Conservation (phyloP, 2,329 filamentous ascomycete species). For the Talaromyces sp. region DNA sequence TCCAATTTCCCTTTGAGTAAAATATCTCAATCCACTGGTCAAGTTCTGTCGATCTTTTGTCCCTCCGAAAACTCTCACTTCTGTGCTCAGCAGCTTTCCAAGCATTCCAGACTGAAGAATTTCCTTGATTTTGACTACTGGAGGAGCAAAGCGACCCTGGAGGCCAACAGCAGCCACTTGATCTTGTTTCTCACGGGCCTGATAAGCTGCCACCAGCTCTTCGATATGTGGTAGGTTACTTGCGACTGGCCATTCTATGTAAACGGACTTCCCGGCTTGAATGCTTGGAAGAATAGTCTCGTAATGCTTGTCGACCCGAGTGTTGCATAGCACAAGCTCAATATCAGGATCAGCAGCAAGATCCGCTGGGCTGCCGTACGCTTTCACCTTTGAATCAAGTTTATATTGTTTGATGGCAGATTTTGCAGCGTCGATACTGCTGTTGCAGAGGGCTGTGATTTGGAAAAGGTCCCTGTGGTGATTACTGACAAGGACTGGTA, state of each 20-base stretch:
- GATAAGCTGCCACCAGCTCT: not conserved
- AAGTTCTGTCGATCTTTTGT: slow-evolving; percentile 2
- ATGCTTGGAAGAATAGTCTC: slow-evolving; percentile 1
- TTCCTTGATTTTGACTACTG: slow-evolving; percentile 4
- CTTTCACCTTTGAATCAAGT: slow-evolving; percentile 1
- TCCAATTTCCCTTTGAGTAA: slow-evolving; percentile 6
- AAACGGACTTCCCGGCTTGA: slow-evolving; percentile 2
- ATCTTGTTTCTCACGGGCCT: not conserved
- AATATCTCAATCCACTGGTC: not conserved
- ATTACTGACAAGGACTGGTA: not conserved
- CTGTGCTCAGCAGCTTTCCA: slow-evolving; percentile 6
- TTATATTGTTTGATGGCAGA: not conserved
- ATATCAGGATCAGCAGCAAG: not conserved
- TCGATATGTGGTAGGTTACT: not conserved
- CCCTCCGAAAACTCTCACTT: slow-evolving; percentile 10
- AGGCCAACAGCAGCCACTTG: slow-evolving; percentile 2
- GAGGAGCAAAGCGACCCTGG: slow-evolving; percentile 7
- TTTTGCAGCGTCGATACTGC: not conserved
- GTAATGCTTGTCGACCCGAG: slow-evolving; percentile 9
- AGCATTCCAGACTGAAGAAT: slow-evolving; percentile 2
- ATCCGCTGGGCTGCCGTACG: slow-evolving; percentile 4
- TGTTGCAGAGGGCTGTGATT: slow-evolving; percentile 12
- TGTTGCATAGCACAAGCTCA: slow-evolving; percentile 10
- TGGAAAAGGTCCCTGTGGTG: slow-evolving; percentile 1
- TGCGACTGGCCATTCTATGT: slow-evolving; percentile 10